Evolutionary conservation across 495 filamentous ascomycete genomes (phyloP).

Genomic region (Pseudotulostoma volvatum): DNA sequence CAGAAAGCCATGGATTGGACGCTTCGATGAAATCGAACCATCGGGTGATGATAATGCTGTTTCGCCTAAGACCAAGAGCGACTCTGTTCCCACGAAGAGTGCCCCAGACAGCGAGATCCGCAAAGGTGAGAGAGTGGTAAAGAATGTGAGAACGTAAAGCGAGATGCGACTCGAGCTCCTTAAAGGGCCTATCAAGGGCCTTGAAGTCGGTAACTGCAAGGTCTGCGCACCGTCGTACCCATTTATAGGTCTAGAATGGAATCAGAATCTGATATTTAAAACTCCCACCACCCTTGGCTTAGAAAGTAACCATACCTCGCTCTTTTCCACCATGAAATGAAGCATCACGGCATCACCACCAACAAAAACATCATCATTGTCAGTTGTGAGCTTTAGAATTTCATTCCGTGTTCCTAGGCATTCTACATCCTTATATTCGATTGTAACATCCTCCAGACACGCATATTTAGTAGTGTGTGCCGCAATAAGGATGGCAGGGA

Average conservation of each 20-base stretch:
- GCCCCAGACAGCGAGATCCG: conserved; percentile 73
- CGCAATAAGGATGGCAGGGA: conserved; percentile 2
- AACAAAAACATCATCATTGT: background rate
- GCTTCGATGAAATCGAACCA: conserved; percentile 86
- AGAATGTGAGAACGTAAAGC: conserved; percentile 73
- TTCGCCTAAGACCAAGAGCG: conserved; percentile 62
- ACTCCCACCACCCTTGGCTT: too few species aligned
- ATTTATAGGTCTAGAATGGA: background rate
- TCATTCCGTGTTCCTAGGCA: conserved; percentile 1
- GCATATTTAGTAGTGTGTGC: background rate
- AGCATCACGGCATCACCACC: conserved; percentile 2
- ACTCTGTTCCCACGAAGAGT: conserved; percentile 77
- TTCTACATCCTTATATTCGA: conserved; percentile 4
- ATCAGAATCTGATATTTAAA: too few species aligned
- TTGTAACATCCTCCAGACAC: background rate
- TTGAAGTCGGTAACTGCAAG: conserved; percentile 49
- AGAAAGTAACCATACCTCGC: too few species aligned
- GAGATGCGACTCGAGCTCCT: conserved; percentile 71
- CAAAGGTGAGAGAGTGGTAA: conserved; percentile 60
- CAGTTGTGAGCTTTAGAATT: conserved; percentile 1
- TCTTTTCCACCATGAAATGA: conserved; percentile 2
- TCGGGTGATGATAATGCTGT: conserved; percentile 61
- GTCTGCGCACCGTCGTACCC: background rate
- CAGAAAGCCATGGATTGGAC: conserved; percentile 43
- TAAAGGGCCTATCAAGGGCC: conserved; percentile 54